A percentile compares a stretch with the other conserved stretches of the same genome.
phyloP scores from a whole-genome alignment of 2,329 filamentous ascomycete species.

The Fusarium agapanthi region DNA sequence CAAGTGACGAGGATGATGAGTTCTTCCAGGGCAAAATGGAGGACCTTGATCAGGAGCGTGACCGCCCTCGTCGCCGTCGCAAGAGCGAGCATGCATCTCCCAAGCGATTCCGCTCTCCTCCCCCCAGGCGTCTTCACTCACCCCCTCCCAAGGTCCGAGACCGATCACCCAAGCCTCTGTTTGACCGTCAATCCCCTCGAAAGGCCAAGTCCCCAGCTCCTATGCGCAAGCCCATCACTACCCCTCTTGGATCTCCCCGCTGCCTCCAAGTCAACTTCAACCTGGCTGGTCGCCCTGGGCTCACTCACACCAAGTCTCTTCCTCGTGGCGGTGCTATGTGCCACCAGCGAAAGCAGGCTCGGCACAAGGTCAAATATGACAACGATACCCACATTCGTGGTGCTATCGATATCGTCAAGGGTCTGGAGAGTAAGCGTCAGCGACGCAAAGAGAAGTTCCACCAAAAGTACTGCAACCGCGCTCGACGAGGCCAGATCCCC shows the following conservation, averaged over 20 bases:
- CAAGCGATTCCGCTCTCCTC: conserved; percentile 56
- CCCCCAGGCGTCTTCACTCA: conserved; percentile 49
- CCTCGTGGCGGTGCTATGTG: conserved; percentile 81
- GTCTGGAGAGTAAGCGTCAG: conserved; percentile 92
- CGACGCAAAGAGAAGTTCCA: conserved; percentile 92
- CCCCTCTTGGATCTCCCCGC: conserved; percentile 52
- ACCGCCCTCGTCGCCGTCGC: conserved; percentile 57
- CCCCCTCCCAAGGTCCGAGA: conserved; percentile 56
- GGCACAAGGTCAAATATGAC: conserved; percentile 47
- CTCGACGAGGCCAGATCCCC: conserved; percentile 71
- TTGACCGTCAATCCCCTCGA: conserved; percentile 75
- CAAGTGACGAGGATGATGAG: conserved; percentile 72
- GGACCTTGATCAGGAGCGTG: conserved; percentile 68
- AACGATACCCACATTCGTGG: conserved; percentile 77
- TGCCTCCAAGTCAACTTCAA: conserved; percentile 51
- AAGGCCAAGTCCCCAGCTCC: conserved; percentile 77
- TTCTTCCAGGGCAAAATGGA: conserved; percentile 79
- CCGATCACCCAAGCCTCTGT: conserved; percentile 63
- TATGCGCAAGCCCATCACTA: conserved; percentile 59
- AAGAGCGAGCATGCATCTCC: conserved; percentile 60
- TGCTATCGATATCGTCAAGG: conserved; percentile 98
- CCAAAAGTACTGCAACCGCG: conserved; percentile 87
- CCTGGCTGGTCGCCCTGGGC: conserved; percentile 66
- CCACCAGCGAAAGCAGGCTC: conserved; percentile 58
- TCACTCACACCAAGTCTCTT: conserved; percentile 85